These are phyloP conservation scores for Thalassiosira livingstoniorum DNA, from an alignment of 352 stramenopile species.

Conservation along the genomic window DNA sequence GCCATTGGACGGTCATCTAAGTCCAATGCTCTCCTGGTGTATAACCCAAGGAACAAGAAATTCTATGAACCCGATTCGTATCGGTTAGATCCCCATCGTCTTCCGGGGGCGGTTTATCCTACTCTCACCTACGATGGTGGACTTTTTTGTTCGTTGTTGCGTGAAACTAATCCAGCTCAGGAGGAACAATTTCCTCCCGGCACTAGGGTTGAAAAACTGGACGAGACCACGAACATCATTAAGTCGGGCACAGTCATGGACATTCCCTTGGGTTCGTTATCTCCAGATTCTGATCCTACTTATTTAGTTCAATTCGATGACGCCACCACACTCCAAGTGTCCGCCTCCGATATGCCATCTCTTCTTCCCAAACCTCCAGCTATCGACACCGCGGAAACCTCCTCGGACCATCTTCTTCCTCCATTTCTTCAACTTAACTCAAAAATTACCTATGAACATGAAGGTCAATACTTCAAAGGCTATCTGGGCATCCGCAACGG, in stretches of 20 bases:
- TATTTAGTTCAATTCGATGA: neutral
- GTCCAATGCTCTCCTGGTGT: constrained; percentile 21
- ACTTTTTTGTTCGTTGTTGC: constrained; percentile 10
- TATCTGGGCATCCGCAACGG: neutral
- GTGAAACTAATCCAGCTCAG: constrained; percentile 1
- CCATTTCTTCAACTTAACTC: neutral
- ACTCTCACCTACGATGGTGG: constrained; percentile 12
- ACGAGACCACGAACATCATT: neutral
- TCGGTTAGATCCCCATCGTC: constrained; percentile 5
- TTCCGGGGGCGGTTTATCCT: constrained; percentile 8
- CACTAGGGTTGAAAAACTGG: neutral
- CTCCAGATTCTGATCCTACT: neutral
- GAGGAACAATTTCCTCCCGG: constrained; percentile 23
- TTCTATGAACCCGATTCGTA: constrained; percentile 20
- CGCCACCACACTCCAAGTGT: neutral
- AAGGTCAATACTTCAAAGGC: constrained; percentile 21
- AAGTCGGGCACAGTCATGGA: constrained; percentile 10
- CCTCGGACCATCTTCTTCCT: neutral
- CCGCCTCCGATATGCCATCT: neutral
- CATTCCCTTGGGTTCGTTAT: neutral
- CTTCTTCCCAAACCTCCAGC: neutral
- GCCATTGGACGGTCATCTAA: constrained; percentile 5
- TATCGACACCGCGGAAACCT: neutral
- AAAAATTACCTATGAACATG: constrained; percentile 22
- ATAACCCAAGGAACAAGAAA: constrained; percentile 22